Percentiles rank a stretch among this genome's conserved stretches.
Evolutionary conservation across 306 rosid genomes (phyloP).

Genomic region (Sphenostylis stenocarpa): DNA sequence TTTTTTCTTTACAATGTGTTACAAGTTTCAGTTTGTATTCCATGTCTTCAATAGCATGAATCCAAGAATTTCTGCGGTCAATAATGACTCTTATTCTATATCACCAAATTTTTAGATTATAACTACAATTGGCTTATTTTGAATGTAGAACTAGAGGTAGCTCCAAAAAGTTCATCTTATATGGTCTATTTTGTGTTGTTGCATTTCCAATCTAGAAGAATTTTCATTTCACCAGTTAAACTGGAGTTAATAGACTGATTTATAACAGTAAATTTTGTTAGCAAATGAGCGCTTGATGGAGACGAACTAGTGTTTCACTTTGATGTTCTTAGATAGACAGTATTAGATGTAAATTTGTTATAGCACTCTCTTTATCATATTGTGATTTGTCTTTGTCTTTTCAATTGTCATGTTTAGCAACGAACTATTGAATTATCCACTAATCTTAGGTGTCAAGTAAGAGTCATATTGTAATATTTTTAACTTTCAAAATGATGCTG

Average conservation of each 20-base stretch:
- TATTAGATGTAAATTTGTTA: background rate
- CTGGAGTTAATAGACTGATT: background rate
- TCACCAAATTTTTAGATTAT: background rate
- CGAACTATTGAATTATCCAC: background rate
- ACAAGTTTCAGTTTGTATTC: slow-evolving; percentile 19
- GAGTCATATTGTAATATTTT: slow-evolving; percentile 7
- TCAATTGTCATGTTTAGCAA: background rate
- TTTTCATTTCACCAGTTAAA: background rate
- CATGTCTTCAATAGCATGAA: slow-evolving; percentile 2
- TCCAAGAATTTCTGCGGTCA: slow-evolving; percentile 1
- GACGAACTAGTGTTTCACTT: slow-evolving; percentile 6
- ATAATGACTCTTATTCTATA: background rate
- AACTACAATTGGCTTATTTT: background rate
- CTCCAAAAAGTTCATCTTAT: background rate
- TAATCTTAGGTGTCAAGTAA: background rate
- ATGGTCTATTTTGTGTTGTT: background rate
- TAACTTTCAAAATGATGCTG: background rate
- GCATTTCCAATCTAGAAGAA: background rate
- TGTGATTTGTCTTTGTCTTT: background rate
- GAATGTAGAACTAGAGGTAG: background rate
- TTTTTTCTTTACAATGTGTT: background rate
- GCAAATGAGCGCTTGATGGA: background rate
- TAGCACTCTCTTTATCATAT: background rate
- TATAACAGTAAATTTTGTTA: slow-evolving; percentile 16
- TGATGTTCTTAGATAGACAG: background rate